Evolutionary conservation across 2,329 filamentous ascomycete genomes (phyloP), one percentile per base, ranked within the genome.

Genomic region (Alternaria alternata): DNA sequence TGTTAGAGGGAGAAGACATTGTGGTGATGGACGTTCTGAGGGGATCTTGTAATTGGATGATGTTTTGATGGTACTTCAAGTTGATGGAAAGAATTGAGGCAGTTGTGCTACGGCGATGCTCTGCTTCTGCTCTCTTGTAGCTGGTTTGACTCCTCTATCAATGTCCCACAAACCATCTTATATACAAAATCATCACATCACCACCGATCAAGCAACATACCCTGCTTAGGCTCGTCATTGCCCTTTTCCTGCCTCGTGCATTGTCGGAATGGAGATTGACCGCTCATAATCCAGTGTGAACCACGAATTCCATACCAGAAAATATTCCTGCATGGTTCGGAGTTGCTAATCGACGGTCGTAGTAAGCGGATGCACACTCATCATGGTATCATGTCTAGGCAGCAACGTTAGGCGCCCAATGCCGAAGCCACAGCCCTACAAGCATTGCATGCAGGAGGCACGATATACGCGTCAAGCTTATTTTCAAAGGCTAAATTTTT

Each of bases 1-100:
- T 46, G 24, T 53, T 36, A 6, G 51, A 38, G 5, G 46, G 14
- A 26, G 51, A 49, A n/a, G 58, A 41, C 61, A 63, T 63, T 38
- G n/a, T 47, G 49, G 16, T 43, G 39, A 16, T 42, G 18, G 28
- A 8, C 4, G 47, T 4, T 4, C 20, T 22, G 12, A 20, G 28
- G 22, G 14, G 18, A 5, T 32, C 16, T 48, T 12, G 34, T n/a
- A 26, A 36, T 16, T 22, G 12, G 12, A 36, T n/a, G n/a, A 41
- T 8, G 32, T 32, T n/a, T 28, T 11, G 7, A 12, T 49, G 34
- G 3, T 16, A 24, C 30, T 49, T 38, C 8, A 22, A n/a, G 20
- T 49, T n/a, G 4, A 18, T 1, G 30, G 34, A 8, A 49, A 36
- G n/a, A 20, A 14, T 16, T 49, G 20, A 14, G 20, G 34, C 14